Evolutionary conservation across 2,329 filamentous ascomycete species (phyloP).

Genomic region (Aureobasidium vineae): DNA sequence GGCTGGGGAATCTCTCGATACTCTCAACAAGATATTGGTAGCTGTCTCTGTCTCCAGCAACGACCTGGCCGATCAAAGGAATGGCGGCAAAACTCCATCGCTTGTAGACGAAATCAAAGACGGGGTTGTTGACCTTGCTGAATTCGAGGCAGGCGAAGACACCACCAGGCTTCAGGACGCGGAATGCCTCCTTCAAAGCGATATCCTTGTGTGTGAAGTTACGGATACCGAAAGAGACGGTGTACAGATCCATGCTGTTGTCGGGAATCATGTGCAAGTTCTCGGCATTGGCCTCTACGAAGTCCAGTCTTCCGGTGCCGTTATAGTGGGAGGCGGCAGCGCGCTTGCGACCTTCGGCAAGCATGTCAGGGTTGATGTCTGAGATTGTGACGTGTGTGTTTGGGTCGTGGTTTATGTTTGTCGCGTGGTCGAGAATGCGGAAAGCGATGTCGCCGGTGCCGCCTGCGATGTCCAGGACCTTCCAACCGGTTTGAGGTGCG

Average conservation of each 20-base stretch:
- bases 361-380: slow-evolving; percentile 96
- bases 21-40: slow-evolving; percentile 99
- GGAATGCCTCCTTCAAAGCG: slow-evolving; percentile 77
- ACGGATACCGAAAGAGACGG: slow-evolving; percentile 93
- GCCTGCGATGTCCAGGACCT: slow-evolving; percentile 92
- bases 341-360: slow-evolving; percentile 80
- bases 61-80: slow-evolving; percentile 89
- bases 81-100: slow-evolving; percentile 95
- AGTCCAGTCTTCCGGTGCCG: slow-evolving; percentile 57
- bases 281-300: slow-evolving; percentile 90
- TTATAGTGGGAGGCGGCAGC: slow-evolving; percentile 63
- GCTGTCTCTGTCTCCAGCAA: slow-evolving; percentile 89
- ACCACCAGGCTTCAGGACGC: slow-evolving; percentile 89
- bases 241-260: slow-evolving; percentile 86
- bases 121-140: slow-evolving; percentile 72
- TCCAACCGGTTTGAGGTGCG: slow-evolving; percentile 55
- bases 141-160: slow-evolving; percentile 98
- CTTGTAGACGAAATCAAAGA: slow-evolving; percentile 88
- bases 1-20: slow-evolving; percentile 88
- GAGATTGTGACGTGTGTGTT: slow-evolving; percentile 83
- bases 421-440: slow-evolving; percentile 86
- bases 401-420: slow-evolving; percentile 73
- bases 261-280: slow-evolving; percentile 64
- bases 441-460: slow-evolving; percentile 98
- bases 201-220: slow-evolving; percentile 93